Conservation (phyloP, 2,329 filamentous ascomycete genomes). For the Phaeoacremonium minimum region DNA sequence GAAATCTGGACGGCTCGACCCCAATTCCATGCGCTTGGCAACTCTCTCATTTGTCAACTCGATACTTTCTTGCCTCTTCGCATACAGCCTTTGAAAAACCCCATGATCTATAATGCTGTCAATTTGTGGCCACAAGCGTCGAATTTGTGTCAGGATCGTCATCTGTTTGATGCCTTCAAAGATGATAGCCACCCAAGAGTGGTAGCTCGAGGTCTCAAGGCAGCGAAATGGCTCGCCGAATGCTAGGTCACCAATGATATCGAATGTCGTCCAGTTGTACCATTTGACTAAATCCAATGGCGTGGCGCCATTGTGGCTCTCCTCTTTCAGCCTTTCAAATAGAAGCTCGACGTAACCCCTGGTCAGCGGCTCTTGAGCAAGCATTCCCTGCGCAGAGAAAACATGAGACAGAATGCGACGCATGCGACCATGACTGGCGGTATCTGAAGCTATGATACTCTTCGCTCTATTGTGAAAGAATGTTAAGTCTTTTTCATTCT, state of each 20-base stretch:
- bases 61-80: too few relatives aligned
- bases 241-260: too few relatives aligned
- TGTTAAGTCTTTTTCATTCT: background rate
- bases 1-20: too few relatives aligned
- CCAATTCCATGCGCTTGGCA: too few relatives aligned
- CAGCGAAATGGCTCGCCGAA: slow-evolving; percentile 7
- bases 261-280: too few relatives aligned
- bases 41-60: too few relatives aligned
- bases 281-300: slow-evolving; percentile 3
- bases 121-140: too few relatives aligned
- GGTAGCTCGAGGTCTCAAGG: background rate
- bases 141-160: too few relatives aligned
- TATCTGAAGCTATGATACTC: background rate
- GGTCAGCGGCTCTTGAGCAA: background rate
- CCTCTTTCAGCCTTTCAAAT: background rate
- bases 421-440: background rate
- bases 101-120: too few relatives aligned
- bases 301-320: background rate
- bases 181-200: background rate
- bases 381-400: background rate
- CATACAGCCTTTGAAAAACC: too few relatives aligned
- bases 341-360: background rate
- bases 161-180: too few relatives aligned
- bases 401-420: slow-evolving; percentile 1
- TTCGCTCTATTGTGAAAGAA: background rate